These are phyloP conservation scores for Pseudogymnoascus sp. DNA, from an alignment of 2,329 filamentous ascomycete species.

Conservation along the genomic window DNA sequence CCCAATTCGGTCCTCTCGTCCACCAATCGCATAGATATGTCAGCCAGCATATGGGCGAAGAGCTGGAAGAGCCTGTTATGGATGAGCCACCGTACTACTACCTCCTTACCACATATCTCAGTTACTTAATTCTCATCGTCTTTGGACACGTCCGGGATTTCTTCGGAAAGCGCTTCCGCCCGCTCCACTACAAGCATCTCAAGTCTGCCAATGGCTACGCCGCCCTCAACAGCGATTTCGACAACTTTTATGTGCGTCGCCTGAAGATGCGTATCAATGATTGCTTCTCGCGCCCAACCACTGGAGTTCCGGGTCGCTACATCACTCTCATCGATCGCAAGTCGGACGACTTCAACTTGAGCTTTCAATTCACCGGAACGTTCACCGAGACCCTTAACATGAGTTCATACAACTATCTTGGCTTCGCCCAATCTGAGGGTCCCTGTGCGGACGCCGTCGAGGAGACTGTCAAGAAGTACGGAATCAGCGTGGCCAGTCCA, in stretches of 20 bases:
- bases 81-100: constrained; percentile 97
- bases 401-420: constrained; percentile 99
- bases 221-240: constrained; percentile 93
- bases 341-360: constrained; percentile 84
- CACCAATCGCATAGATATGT: constrained; percentile 78
- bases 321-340: constrained; percentile 88
- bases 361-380: constrained; percentile 82
- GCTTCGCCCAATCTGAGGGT: constrained; percentile 94
- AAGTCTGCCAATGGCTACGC: constrained; percentile 83
- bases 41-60: constrained; percentile 75
- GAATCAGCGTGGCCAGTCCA: constrained; percentile 73
- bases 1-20: constrained; percentile 82
- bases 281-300: constrained; percentile 87
- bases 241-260: constrained; percentile 93
- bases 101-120: constrained; percentile 95
- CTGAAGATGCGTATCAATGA: constrained; percentile 94
- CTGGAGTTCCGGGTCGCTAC: constrained; percentile 86
- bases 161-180: constrained; percentile 90
- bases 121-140: constrained; percentile 90
- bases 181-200: constrained; percentile 74
- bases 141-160: constrained; percentile 95
- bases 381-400: constrained; percentile 93
- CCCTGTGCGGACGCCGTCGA: constrained; percentile 93
- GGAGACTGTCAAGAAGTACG: constrained; percentile 74
- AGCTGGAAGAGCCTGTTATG: constrained; percentile 75